Conservation (phyloP, 768 basidiomycete genomes). For the Mycena olivaceomarginata region DNA sequence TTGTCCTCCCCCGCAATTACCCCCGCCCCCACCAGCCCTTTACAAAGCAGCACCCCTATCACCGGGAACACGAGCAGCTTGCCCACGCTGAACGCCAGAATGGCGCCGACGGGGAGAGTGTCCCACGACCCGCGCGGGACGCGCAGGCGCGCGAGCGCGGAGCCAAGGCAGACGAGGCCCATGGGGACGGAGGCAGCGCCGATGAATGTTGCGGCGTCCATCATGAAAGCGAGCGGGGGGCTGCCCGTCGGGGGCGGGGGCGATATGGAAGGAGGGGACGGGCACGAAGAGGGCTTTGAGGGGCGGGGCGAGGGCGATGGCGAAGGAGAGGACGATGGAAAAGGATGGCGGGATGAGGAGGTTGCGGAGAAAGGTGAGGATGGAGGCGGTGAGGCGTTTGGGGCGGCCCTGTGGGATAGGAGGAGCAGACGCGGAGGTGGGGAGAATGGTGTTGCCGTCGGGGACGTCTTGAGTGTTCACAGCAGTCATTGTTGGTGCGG, state of each 20-base stretch:
- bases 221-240: constrained; percentile 74
- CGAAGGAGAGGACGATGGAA: constrained; percentile 66
- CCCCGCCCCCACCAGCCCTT: constrained; percentile 67
- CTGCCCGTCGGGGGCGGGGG: constrained; percentile 72
- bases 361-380: constrained; percentile 51
- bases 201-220: constrained; percentile 70
- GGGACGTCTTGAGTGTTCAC: not conserved
- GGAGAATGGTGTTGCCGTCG: not conserved
- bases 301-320: constrained; percentile 67
- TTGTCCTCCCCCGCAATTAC: constrained; percentile 72
- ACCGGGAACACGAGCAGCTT: constrained; percentile 77
- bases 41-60: constrained; percentile 75
- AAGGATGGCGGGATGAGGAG: constrained; percentile 66
- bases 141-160: constrained; percentile 73
- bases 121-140: constrained; percentile 60
- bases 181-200: constrained; percentile 74
- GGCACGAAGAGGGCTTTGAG: constrained; percentile 73
- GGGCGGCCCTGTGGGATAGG: not conserved
- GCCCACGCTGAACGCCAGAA: constrained; percentile 69
- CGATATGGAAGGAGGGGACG: constrained; percentile 59
- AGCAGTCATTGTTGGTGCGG: constrained; percentile 5
- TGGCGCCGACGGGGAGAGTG: constrained; percentile 66
- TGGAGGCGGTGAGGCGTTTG: constrained; percentile 45
- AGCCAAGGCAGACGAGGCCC: constrained; percentile 73
- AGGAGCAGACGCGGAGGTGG: not conserved